A percentile compares a stretch with the other conserved stretches of the same genome.
Evolutionary conservation across 345 rosid genomes (phyloP).

Genomic region (Durio zibethinus): DNA sequence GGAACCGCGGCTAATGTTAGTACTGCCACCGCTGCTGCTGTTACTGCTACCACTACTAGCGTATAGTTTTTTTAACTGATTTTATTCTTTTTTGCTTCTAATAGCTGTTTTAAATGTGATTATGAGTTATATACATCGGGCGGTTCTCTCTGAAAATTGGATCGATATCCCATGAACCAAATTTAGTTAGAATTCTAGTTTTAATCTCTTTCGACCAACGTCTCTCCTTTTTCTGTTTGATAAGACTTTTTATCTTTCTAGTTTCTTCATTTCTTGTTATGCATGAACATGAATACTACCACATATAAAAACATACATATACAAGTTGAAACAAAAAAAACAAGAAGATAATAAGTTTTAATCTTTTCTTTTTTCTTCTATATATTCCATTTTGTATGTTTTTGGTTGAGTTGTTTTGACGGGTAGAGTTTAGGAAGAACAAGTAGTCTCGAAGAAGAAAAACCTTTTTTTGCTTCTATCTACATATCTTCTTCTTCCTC

Average conservation of each 20-base stretch:
- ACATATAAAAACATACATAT: background rate
- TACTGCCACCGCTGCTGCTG: conserved; percentile 3
- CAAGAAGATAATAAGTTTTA: background rate
- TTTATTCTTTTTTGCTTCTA: background rate
- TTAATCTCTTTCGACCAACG: background rate
- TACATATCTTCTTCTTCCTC: background rate
- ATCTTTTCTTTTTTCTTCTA: background rate
- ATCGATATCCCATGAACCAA: conserved; percentile 18
- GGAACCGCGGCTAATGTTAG: conserved; percentile 7
- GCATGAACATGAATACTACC: background rate
- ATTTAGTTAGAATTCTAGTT: conserved; percentile 16
- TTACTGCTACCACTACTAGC: conserved; percentile 22
- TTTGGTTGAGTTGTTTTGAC: background rate
- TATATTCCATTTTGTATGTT: background rate
- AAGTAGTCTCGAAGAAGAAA: background rate
- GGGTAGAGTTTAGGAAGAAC: background rate
- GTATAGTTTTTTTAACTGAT: conserved; percentile 18
- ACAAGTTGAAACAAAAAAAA: too few species aligned
- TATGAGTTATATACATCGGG: conserved; percentile 22
- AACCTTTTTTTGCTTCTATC: background rate
- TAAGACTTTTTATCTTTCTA: background rate
- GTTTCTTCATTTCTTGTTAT: background rate
- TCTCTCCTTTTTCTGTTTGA: background rate
- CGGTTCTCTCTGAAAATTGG: conserved; percentile 12
- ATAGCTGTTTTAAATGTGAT: conserved; percentile 14